phyloP scores from a whole-genome alignment of 2,329 filamentous ascomycete species.

The Epichloe typhina region DNA sequence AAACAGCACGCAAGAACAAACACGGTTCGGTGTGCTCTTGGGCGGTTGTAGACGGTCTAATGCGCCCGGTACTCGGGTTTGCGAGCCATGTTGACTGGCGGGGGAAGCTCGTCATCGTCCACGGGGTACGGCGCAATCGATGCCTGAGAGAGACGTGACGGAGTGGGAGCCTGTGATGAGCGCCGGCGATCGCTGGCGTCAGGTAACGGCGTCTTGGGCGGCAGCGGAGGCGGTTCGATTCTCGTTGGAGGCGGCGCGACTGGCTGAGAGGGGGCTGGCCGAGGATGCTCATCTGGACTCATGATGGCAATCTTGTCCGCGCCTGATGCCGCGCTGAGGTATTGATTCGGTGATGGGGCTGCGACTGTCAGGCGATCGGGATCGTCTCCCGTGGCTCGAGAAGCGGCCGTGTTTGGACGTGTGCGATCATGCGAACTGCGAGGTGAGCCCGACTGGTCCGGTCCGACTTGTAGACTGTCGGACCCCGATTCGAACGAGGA shows the following conservation, averaged over 20 bases:
- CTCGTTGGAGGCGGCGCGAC: conserved; percentile 18
- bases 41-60: not conserved
- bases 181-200: conserved; percentile 25
- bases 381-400: conserved; percentile 23
- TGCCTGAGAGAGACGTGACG: conserved; percentile 20
- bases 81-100: conserved; percentile 69
- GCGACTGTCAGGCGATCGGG: conserved; percentile 41
- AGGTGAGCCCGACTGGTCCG: conserved; percentile 29
- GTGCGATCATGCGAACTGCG: conserved; percentile 36
- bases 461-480: conserved; percentile 32
- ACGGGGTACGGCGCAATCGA: conserved; percentile 62
- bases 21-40: not conserved
- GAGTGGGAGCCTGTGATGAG: conserved; percentile 14
- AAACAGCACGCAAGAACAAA: not conserved
- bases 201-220: conserved; percentile 63
- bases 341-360: conserved; percentile 46
- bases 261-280: conserved; percentile 21
- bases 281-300: conserved; percentile 44
- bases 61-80: conserved; percentile 58
- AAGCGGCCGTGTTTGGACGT: conserved; percentile 19
- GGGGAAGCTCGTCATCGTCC: conserved; percentile 71
- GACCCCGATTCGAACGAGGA: conserved; percentile 44
- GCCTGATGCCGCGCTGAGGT: conserved; percentile 40
- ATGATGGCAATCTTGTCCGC: conserved; percentile 57
- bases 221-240: conserved; percentile 55